Conservation (phyloP, 2,329 filamentous ascomycete species). For the Chrysoporthe austroafricana region DNA sequence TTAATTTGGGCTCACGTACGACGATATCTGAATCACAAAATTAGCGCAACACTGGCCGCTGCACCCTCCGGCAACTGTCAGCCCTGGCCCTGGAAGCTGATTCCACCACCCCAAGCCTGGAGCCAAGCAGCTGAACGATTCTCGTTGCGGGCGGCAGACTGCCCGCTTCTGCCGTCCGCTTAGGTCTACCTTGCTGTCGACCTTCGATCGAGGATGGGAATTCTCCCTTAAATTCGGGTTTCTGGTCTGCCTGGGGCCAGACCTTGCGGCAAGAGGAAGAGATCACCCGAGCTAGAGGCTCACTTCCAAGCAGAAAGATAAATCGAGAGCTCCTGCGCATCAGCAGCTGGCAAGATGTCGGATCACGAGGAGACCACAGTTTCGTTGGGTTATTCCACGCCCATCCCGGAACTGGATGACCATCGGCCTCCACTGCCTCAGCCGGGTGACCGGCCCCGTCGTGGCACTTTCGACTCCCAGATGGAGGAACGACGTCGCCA, state of each 20-base stretch:
- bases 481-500: slow-evolving; percentile 53
- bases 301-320: neutral
- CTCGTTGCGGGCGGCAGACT: slow-evolving; percentile 38
- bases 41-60: neutral
- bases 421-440: slow-evolving; percentile 68
- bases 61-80: neutral
- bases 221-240: slow-evolving; percentile 26
- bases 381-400: slow-evolving; percentile 69
- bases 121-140: slow-evolving; percentile 15
- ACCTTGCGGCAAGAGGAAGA: slow-evolving; percentile 12
- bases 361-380: slow-evolving; percentile 62
- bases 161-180: slow-evolving; percentile 42
- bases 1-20: slow-evolving; percentile 66
- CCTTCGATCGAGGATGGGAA: slow-evolving; percentile 26
- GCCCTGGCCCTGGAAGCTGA: slow-evolving; percentile 3
- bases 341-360: slow-evolving; percentile 62
- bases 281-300: neutral
- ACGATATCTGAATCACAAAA: slow-evolving; percentile 27
- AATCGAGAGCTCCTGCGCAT: neutral
- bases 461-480: slow-evolving; percentile 76
- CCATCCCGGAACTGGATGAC: slow-evolving; percentile 83
- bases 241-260: slow-evolving; percentile 23
- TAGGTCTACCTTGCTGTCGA: slow-evolving; percentile 30
- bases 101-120: slow-evolving; percentile 6
- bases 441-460: slow-evolving; percentile 59